Evolutionary conservation across 2,329 filamentous ascomycete genomes (phyloP).

Genomic region (Lecanicillium sp.): DNA sequence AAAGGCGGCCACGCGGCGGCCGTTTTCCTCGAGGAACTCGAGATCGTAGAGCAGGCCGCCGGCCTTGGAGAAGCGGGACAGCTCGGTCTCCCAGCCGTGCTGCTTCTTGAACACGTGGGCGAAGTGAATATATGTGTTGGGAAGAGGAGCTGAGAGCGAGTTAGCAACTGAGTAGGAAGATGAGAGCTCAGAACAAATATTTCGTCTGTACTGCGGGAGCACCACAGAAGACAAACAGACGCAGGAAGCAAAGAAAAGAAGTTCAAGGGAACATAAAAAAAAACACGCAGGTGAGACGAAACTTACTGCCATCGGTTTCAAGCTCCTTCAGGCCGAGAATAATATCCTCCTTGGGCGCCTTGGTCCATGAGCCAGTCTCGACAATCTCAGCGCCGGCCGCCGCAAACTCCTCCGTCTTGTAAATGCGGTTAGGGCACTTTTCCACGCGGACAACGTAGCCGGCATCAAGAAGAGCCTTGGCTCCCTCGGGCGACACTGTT

Average conservation of each 20-base stretch:
- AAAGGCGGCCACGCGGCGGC: conserved; percentile 65
- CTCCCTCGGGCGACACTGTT: conserved; percentile 15
- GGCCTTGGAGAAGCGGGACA: conserved; percentile 41
- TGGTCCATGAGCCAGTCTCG: conserved; percentile 57
- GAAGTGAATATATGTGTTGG: conserved; percentile 65
- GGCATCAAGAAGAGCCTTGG: conserved; percentile 49
- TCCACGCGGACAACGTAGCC: conserved; percentile 63
- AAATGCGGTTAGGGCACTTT: conserved; percentile 56
- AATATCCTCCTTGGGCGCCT: conserved; percentile 60
- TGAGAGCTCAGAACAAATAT: too few species aligned
- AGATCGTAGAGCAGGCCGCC: conserved; percentile 75
- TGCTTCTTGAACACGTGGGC: conserved; percentile 68
- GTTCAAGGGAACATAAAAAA: too few species aligned
- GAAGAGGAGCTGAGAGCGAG: conserved; percentile 31
- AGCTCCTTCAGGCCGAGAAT: conserved; percentile 75
- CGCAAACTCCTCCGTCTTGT: conserved; percentile 51
- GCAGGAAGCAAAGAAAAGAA: too few species aligned
- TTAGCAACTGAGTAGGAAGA: background rate
- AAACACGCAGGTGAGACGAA: background rate
- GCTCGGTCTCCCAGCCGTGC: conserved; percentile 67
- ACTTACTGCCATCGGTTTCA: conserved; percentile 57
- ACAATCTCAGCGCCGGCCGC: conserved; percentile 58
- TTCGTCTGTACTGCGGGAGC: too few species aligned
- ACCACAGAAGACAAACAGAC: too few species aligned
- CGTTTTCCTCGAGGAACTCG: conserved; percentile 74